phyloP scores from a whole-genome alignment of 208 protist species.

The Plasmodiophora brassicae region DNA sequence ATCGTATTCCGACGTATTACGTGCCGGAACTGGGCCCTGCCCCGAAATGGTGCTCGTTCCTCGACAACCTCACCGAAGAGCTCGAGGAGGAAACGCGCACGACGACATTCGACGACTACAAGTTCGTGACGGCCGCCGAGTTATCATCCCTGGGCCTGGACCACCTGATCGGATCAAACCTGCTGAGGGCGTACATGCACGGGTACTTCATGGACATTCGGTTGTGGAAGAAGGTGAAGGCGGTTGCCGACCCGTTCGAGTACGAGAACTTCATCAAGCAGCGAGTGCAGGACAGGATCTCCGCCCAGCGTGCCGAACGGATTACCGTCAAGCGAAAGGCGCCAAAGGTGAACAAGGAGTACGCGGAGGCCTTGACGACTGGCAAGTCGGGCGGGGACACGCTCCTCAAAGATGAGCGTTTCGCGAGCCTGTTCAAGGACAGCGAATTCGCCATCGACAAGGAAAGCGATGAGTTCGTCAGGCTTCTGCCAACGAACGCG shows the following conservation, averaged over 20 bases:
- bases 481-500: neutral
- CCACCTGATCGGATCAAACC: slow-evolving; percentile 79
- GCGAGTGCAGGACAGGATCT: neutral
- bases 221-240: slow-evolving; percentile 73
- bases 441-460: neutral
- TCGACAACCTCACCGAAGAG: slow-evolving; percentile 86
- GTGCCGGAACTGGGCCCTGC: slow-evolving; percentile 86
- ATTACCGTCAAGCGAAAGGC: neutral
- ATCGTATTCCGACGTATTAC: slow-evolving; percentile 85
- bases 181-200: slow-evolving; percentile 91
- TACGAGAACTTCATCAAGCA: slow-evolving; percentile 65
- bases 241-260: slow-evolving; percentile 74
- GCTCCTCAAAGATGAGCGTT: neutral
- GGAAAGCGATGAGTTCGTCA: neutral
- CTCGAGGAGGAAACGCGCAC: slow-evolving; percentile 27
- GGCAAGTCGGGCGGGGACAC: neutral
- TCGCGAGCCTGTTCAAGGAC: neutral
- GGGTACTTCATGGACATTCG: slow-evolving; percentile 91
- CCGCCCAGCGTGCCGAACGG: neutral
- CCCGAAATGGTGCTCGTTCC: slow-evolving; percentile 90
- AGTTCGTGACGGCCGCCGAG: slow-evolving; percentile 80
- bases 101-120: slow-evolving; percentile 90
- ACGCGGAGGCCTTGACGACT: neutral
- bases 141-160: slow-evolving; percentile 53
- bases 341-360: neutral